Evolutionary conservation across 176 grass and related monocot species (phyloP), one percentile per base, ranked within the genome.

Genomic region (Musa itinerans): DNA sequence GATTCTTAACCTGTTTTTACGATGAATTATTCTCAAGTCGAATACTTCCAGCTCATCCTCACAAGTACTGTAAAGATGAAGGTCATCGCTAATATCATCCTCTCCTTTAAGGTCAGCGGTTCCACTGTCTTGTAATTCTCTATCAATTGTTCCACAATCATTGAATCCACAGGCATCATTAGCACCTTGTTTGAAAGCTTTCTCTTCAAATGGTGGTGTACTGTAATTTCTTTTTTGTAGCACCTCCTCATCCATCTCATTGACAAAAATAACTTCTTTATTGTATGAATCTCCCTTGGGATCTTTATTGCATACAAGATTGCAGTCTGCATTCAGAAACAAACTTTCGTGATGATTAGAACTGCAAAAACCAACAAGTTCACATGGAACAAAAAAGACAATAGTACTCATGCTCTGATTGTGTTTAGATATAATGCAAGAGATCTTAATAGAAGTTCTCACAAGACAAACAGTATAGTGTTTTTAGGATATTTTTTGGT

Each of bases 21-120:
- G 91, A 86, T 99, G 95, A 81, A 99, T 85, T 81, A 99, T 92
- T 89, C 95, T 91, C 86, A 99, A 74, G 76, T 99, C 84, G 86
- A 99, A 99, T 82, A 86, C 79, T 78, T 99, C 95, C 12, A 65
- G 8, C 48, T 94, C 93, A 88, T 99, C 90, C 78, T 27, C 79
- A 11, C 56, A 61, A 81, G 87, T 92, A 86, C 92, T 77, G 53
- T 72, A 82, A 65, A 99, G 64, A 75, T 81, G 64, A 74, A 88
- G 71, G 62, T 92, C 76, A 82, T 92, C 74, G 73, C 57, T 75
- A 66, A 67, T 83, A 83, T 94, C 85, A 72, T 92, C 86, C 79
- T 89, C 89, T 74, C 74, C 82, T 34, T 71, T 74, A 64, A 84
- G 75, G 6, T 10, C 53, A 63, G 13, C 11, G 48, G 15, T 49